A percentile compares a stretch with the other conserved stretches of the same genome.
These are phyloP conservation scores for Metschnikowia sp. DNA, from an alignment of 805 yeast genomes.

Conservation along the genomic window DNA sequence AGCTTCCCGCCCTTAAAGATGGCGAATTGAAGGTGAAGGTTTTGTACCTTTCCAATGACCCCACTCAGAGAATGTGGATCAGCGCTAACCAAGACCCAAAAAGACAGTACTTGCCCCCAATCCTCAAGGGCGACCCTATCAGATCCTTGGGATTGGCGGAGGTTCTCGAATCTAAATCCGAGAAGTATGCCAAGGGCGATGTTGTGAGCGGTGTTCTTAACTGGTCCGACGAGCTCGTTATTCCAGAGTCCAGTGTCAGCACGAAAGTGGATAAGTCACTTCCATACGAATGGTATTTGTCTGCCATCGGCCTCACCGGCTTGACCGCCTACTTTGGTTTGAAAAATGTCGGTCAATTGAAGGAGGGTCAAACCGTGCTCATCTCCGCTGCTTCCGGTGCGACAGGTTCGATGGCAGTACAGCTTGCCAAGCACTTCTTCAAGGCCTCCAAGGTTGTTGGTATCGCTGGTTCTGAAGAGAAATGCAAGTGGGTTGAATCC, in stretches of 20 bases:
- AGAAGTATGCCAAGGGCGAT: conserved; percentile 43
- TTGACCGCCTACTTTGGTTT: conserved; percentile 60
- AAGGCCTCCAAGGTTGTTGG: conserved; percentile 58
- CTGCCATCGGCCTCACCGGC: conserved; percentile 54
- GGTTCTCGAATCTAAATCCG: conserved; percentile 46
- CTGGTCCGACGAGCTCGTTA: conserved; percentile 49
- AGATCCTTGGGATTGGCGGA: conserved; percentile 46
- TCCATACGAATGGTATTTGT: conserved; percentile 44
- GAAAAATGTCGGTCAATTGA: conserved; percentile 44
- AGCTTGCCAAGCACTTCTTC: conserved; percentile 51
- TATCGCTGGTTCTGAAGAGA: conserved; percentile 58
- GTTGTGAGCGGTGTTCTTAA: conserved; percentile 34
- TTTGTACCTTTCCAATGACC: conserved; percentile 53
- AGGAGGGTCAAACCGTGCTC: conserved; percentile 45
- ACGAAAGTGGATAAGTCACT: conserved; percentile 27
- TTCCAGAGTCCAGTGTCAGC: conserved; percentile 24
- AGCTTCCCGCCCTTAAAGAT: conserved; percentile 22
- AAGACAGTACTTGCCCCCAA: conserved; percentile 35
- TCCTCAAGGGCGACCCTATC: conserved; percentile 44
- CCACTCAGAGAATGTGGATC: conserved; percentile 61
- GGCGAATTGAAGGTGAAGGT: conserved; percentile 46
- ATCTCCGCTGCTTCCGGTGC: conserved; percentile 72
- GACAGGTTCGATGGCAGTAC: conserved; percentile 59
- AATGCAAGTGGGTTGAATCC: conserved; percentile 50
- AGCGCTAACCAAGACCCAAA: conserved; percentile 29